Evolutionary conservation across 116 monocot genomes (phyloP).

Genomic region (Papilionanthe hybrid): DNA sequence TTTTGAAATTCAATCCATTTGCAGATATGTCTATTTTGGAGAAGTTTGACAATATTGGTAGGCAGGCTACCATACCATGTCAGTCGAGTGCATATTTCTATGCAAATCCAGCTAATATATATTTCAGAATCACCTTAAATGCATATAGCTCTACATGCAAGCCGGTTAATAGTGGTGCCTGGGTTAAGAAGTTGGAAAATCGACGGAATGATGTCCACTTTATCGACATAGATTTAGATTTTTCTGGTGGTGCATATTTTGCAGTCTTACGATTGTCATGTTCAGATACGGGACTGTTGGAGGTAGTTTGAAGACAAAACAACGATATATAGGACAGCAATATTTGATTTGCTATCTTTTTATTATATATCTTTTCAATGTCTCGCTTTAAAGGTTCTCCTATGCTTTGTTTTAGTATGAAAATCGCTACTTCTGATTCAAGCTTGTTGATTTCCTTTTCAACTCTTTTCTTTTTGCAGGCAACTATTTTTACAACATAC

Average conservation of each 20-base stretch:
- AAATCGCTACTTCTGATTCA: background rate
- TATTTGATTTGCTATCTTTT: background rate
- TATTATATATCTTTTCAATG: background rate
- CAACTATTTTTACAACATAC: conserved; percentile 57
- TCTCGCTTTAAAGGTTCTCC: background rate
- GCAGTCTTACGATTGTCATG: conserved; percentile 61
- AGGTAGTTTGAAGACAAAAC: conserved; percentile 34
- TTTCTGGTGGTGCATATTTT: conserved; percentile 57
- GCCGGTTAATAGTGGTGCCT: conserved; percentile 61
- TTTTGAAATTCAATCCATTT: conserved; percentile 23
- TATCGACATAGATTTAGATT: conserved; percentile 71
- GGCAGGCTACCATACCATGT: conserved; percentile 43
- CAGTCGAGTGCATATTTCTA: conserved; percentile 70
- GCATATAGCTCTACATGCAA: conserved; percentile 53
- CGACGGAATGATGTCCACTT: conserved; percentile 41
- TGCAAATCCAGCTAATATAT: conserved; percentile 58
- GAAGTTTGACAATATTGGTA: conserved; percentile 30
- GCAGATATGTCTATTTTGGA: conserved; percentile 33
- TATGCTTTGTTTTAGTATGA: background rate
- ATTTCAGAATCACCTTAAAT: conserved; percentile 54
- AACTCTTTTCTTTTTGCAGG: conserved; percentile 34
- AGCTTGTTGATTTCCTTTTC: background rate
- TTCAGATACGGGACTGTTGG: conserved; percentile 59
- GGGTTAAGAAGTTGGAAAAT: conserved; percentile 61
- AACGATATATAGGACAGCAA: too few species aligned